Percentiles rank a stretch among this genome's conserved stretches.
Conservation (phyloP, 345 rosid species). For the Aethionema arabicum region DNA sequence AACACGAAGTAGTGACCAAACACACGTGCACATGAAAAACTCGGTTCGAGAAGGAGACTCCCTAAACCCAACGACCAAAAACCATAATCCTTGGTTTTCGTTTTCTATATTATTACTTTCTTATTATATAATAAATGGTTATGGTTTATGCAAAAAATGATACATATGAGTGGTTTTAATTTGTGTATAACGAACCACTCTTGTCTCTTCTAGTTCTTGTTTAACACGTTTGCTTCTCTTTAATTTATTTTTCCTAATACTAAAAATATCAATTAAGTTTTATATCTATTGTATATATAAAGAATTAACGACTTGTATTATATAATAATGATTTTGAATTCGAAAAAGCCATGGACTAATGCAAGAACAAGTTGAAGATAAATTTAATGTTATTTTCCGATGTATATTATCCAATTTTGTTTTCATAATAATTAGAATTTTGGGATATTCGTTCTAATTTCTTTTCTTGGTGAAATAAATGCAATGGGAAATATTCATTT, state of each 20-base stretch:
- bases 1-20: constrained; percentile 44
- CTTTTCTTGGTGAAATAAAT: too few relatives aligned
- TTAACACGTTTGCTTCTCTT: constrained; percentile 25
- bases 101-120: not conserved
- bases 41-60: constrained; percentile 42
- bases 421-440: too few relatives aligned
- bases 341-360: too few relatives aligned
- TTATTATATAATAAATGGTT: not conserved
- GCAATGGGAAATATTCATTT: too few relatives aligned
- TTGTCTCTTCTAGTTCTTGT: constrained; percentile 16
- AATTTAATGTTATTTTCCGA: too few relatives aligned
- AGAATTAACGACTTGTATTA: too few relatives aligned
- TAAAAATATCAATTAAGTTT: not conserved
- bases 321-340: too few relatives aligned
- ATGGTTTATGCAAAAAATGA: too few relatives aligned
- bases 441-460: too few relatives aligned
- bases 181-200: constrained; percentile 10
- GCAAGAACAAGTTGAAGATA: too few relatives aligned
- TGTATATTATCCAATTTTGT: too few relatives aligned
- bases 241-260: not conserved
- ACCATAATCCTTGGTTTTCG: constrained; percentile 36
- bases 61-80: constrained; percentile 34
- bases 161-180: not conserved
- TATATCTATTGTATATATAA: not conserved
- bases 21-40: constrained; percentile 43